Percentiles rank a stretch among this genome's conserved stretches.
Conservation (phyloP, 106 monocot genomes). For the Allium cepa region DNA sequence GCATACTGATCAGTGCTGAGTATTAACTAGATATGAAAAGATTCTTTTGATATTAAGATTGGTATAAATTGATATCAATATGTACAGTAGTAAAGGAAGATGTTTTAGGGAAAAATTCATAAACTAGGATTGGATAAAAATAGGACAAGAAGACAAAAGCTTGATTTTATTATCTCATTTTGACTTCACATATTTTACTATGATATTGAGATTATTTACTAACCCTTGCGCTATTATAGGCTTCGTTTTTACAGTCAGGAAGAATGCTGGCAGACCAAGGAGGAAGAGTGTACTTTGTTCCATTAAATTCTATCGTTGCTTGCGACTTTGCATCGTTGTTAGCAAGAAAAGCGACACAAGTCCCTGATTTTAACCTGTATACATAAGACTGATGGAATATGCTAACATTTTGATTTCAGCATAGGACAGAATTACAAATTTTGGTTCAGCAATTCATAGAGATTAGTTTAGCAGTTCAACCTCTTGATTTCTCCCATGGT, state of each 20-base stretch:
- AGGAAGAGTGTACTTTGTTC: slow-evolving; percentile 75
- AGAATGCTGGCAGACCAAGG: slow-evolving; percentile 98
- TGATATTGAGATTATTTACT: slow-evolving; percentile 8
- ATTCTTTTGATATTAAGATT: too few species aligned
- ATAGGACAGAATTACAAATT: background rate
- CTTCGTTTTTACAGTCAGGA: slow-evolving; percentile 83
- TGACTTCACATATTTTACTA: background rate
- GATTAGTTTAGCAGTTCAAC: slow-evolving; percentile 16
- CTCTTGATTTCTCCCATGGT: slow-evolving; percentile 69
- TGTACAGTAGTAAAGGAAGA: background rate
- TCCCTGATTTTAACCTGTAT: slow-evolving; percentile 49
- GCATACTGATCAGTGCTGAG: too few species aligned
- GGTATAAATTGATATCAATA: too few species aligned
- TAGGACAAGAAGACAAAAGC: background rate
- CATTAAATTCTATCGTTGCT: slow-evolving; percentile 65
- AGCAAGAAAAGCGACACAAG: slow-evolving; percentile 85
- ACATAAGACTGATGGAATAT: slow-evolving; percentile 51
- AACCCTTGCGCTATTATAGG: slow-evolving; percentile 90
- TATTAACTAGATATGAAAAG: too few species aligned
- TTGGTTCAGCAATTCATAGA: background rate
- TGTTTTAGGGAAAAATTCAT: background rate
- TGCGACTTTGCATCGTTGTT: slow-evolving; percentile 57
- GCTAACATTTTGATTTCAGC: background rate
- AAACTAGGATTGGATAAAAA: background rate
- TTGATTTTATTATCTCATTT: too few species aligned